Conservation (phyloP, 108 stramenopile genomes). For the Pseudonitzschia multistriata region DNA sequence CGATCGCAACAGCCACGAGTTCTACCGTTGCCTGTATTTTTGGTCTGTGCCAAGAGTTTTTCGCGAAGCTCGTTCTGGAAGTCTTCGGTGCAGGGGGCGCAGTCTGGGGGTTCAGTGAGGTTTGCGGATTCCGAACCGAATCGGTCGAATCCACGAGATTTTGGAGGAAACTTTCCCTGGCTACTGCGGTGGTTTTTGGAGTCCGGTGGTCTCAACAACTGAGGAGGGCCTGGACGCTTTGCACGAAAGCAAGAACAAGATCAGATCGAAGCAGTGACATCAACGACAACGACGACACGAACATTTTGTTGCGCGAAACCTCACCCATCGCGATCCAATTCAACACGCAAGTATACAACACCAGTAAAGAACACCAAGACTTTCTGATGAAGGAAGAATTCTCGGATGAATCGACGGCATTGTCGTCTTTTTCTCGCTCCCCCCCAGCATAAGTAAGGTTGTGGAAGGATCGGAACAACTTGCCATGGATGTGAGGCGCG, state of each 20-base stretch:
- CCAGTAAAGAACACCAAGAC: neutral
- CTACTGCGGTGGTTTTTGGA: constrained; percentile 41
- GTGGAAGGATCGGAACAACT: no score
- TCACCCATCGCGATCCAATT: neutral
- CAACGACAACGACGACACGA: neutral
- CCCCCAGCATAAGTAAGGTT: neutral
- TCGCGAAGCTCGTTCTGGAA: constrained; percentile 48
- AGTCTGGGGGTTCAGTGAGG: constrained; percentile 65
- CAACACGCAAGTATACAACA: neutral
- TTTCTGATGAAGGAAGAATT: neutral
- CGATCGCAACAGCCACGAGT: neutral
- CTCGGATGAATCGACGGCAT: neutral
- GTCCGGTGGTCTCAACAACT: constrained; percentile 25
- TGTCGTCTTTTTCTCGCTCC: neutral
- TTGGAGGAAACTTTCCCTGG: constrained; percentile 49
- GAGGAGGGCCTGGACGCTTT: neutral
- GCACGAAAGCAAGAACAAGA: neutral
- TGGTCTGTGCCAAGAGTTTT: constrained; percentile 12
- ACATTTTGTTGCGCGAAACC: neutral
- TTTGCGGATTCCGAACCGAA: constrained; percentile 39
- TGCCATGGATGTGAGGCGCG: no score
- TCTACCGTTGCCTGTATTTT: neutral
- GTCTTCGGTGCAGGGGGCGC: constrained; percentile 57
- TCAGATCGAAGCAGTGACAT: neutral
- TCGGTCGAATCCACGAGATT: constrained; percentile 36